A percentile compares a stretch with the other conserved stretches of the same genome.
These are phyloP conservation scores for Rhododendron kiyosumense DNA, from an alignment of 148 eudicot genomes.

Conservation along the genomic window DNA sequence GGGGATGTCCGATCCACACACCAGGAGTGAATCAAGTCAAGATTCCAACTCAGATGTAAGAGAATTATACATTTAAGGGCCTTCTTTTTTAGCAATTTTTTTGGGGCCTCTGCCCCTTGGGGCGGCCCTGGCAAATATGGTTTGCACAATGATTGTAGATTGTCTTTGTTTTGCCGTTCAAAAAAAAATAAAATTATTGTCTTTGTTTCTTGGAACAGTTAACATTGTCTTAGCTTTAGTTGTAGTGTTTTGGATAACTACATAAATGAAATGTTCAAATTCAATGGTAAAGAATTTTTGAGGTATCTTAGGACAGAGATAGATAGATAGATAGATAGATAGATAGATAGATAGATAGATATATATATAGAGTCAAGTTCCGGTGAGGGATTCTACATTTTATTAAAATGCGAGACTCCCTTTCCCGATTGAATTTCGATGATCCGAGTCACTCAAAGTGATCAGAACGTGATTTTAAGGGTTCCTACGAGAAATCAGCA, in stretches of 20 bases:
- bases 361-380: no score
- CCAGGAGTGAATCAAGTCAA: not conserved
- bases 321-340: no score
- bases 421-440: no score
- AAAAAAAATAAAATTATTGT: not conserved
- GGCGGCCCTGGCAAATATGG: not conserved
- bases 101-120: not conserved
- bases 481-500: no score
- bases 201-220: no score
- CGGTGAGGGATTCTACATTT: no score
- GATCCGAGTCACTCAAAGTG: no score
- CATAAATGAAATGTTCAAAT: not conserved
- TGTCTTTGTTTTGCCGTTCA: not conserved
- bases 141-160: not conserved
- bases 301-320: not conserved
- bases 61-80: not conserved
- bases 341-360: no score
- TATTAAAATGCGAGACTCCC: no score
- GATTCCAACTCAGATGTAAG: not conserved
- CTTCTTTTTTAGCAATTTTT: not conserved
- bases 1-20: not conserved
- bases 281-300: no score
- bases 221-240: not conserved
- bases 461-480: no score
- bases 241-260: not conserved